phyloP scores from a whole-genome alignment of 768 basidiomycete genomes.

The Xerocomellus dryophilus region DNA sequence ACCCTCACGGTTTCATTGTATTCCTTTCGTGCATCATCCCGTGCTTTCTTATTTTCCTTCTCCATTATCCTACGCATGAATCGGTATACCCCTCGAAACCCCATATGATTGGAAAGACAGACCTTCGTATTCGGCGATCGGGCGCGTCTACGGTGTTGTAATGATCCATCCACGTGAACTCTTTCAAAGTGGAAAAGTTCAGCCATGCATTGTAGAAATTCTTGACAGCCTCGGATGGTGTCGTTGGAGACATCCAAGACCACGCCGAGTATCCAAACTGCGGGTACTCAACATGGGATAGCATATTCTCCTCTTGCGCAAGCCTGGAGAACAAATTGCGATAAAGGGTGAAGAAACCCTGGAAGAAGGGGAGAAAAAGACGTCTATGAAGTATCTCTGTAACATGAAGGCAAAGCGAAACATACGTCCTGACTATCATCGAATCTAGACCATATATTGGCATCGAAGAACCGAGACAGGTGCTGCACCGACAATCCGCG shows the following conservation, averaged over 20 bases:
- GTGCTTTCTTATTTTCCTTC: slow-evolving; percentile 89
- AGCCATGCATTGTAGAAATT: slow-evolving; percentile 85
- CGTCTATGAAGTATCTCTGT: neutral
- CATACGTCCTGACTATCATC: slow-evolving; percentile 62
- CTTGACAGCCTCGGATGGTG: slow-evolving; percentile 50
- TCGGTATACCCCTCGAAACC: neutral
- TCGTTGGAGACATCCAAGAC: slow-evolving; percentile 57
- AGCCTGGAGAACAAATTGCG: slow-evolving; percentile 83
- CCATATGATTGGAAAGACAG: slow-evolving; percentile 9
- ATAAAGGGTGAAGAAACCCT: slow-evolving; percentile 92
- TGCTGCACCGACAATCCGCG: slow-evolving; percentile 80
- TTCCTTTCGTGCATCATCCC: slow-evolving; percentile 83
- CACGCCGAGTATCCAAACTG: slow-evolving; percentile 80
- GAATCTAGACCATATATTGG: slow-evolving; percentile 61
- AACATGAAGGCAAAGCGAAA: slow-evolving; percentile 8
- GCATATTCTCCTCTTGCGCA: slow-evolving; percentile 65
- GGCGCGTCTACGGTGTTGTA: slow-evolving; percentile 85
- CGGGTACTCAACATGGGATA: slow-evolving; percentile 58
- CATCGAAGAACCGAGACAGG: slow-evolving; percentile 79
- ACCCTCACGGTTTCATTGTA: slow-evolving; percentile 92
- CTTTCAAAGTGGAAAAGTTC: slow-evolving; percentile 83
- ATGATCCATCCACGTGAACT: slow-evolving; percentile 83
- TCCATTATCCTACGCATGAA: slow-evolving; percentile 71
- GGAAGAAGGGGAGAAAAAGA: neutral
- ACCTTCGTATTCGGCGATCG: slow-evolving; percentile 82